Base-by-base conservation (phyloP, 1,139 yeast genomes). In the Fermentozyma sake region DNA sequence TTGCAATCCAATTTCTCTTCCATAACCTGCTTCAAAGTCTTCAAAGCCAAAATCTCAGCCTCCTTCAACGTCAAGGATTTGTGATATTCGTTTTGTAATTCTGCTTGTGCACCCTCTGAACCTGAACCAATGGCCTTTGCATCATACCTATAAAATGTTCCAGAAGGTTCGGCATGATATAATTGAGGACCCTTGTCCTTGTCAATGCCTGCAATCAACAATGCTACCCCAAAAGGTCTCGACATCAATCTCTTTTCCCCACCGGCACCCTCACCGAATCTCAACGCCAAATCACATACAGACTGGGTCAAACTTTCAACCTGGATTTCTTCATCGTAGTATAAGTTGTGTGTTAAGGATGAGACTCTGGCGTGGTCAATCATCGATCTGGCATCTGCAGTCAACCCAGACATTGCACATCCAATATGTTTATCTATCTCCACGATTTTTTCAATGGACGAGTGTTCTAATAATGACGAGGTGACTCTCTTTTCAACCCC, bases 41-140 rank as follows among this genome's bases (percentile, higher is more conserved):
- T 89, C 51, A 93, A 72, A 8, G 91, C 82, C 52, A 93, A 69
- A 26, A 84, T 61, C 63, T 93, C 98, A 6, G 97, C 98, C 53
- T 93, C 98, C 44, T 79, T 77, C 48, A 91, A 68, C n/a, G 97
- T 86, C 48, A 93, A 68, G 12, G 95, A 84, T 46, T 89, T 82
- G 59, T 91, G 97, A 61, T 93, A 93, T 61, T 93, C 96, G 50
- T 89, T 91, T 58, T 91, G 96, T 50, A 93, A 71, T 58, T 93
- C 99, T 1, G 96, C 84, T 60, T 93, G 98, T 2, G 99, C 99
- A 38, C 98, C 98, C 58, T 93, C 99, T 12, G 95, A 84, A 16
- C 99, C 99, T 2, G 96, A 85, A 7, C 99, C 99, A 52, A 93
- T 93, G 8, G 98, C 98, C 61, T 91, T 93, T 23, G 98, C 99